Evolutionary conservation across 495 filamentous ascomycete species (phyloP), one percentile per base, ranked within the genome.

Genomic region (Xylaria venustula): DNA sequence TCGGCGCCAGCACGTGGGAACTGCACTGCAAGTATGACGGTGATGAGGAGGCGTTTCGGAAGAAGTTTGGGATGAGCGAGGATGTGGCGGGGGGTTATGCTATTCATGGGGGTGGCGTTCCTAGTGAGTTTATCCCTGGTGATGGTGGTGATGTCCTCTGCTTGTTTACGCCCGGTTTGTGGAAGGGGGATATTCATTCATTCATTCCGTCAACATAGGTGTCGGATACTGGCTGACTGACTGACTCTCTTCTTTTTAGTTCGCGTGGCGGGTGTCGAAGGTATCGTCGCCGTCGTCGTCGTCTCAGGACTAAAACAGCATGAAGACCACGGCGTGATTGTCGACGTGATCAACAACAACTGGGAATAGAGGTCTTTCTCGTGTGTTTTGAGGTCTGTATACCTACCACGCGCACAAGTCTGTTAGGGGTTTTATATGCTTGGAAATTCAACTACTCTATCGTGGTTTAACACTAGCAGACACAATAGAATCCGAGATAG

Each of bases 221-320:
- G 17, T 15, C 14, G 19, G 30, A 5, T 34, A 34, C 30, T 11
- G 30, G 11, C 30, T 34, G 19, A 46, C 46, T 64, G 12, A 64
- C 54, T 54, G 1, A 9, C 3, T 8, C 11, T 4, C 4, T 48
- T 15, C 17, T n/a, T n/a, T 25, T 3, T 20, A 70, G 67, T 91
- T 40, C 77, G 85, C 15, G 88, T 92, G 2, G 76, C 68, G 32
- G 85, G 86, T 0, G 87, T 92, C 15, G 88, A 91, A 71, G 89
- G 87, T 0, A 64, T 91, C 20, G 84, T 91, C 40, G 89, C 81
- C 1, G 87, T 90, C 3, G 82, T 91, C 44, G 86, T 91, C 19
- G 88, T 92, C 11, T 88, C 85, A 71, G 90, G 89, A 51, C 73
- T 92, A 74, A 86, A 84, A 77, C 88, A 90, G 74, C 82, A 90